A percentile compares a stretch with the other conserved stretches of the same genome.
Conservation (phyloP, 371 early-diverging fungal species). For the Mortierella sp. region DNA sequence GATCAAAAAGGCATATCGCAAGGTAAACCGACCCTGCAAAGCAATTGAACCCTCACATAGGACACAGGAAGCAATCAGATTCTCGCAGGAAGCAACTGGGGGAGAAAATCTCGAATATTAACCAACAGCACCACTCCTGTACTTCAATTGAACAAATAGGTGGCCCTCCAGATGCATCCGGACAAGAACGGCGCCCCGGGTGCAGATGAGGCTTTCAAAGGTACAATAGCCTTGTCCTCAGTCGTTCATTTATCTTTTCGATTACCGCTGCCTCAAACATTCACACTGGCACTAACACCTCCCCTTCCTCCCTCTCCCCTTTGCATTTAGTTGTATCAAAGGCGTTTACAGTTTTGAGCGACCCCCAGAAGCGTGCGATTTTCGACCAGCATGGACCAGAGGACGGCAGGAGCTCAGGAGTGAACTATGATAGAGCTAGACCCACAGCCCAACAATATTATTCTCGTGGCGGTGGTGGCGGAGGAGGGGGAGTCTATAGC, state of each 20-base stretch:
- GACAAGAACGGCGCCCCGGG: conserved; percentile 98
- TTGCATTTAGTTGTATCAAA: conserved; percentile 82
- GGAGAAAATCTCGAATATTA: background rate
- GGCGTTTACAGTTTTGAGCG: conserved; percentile 91
- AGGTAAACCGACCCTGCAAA: conserved; percentile 65
- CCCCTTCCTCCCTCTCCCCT: background rate
- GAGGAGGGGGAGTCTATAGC: conserved; percentile 56
- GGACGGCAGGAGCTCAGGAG: conserved; percentile 58
- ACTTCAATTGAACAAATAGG: conserved; percentile 57
- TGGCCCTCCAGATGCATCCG: conserved; percentile 98
- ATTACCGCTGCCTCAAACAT: background rate
- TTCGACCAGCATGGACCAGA: conserved; percentile 92
- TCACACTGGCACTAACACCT: background rate
- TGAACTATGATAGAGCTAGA: conserved; percentile 44
- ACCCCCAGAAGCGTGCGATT: conserved; percentile 84
- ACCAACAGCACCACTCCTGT: background rate
- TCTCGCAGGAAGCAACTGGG: background rate
- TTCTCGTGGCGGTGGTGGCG: conserved; percentile 37
- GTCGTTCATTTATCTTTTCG: background rate
- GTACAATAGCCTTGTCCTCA: conserved; percentile 59
- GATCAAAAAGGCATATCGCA: conserved; percentile 97
- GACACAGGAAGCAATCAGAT: too few species aligned
- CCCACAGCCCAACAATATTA: conserved; percentile 27
- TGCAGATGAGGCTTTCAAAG: conserved; percentile 97
- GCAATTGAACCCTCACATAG: too few species aligned